Conservation (phyloP, 2,329 filamentous ascomycete species). For the Domatiomyces globalis region DNA sequence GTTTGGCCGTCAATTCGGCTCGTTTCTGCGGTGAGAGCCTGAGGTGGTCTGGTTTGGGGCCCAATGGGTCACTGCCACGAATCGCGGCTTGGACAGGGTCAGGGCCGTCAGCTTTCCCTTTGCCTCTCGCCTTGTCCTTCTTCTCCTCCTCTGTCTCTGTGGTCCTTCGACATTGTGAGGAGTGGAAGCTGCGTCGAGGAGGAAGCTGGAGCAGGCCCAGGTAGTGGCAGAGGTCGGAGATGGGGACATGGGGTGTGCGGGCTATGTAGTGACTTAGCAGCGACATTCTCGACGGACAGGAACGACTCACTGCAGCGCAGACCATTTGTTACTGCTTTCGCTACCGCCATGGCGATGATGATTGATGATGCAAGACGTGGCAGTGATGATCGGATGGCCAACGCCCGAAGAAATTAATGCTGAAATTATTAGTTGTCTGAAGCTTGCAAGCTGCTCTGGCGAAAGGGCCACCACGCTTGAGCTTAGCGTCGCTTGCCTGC, state of each 20-base stretch:
- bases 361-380: background rate
- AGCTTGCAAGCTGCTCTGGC: too few relatives aligned
- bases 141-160: too few relatives aligned
- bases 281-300: too few relatives aligned
- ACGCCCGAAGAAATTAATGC: too few relatives aligned
- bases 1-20: background rate
- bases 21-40: background rate
- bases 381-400: background rate
- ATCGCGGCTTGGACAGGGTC: background rate
- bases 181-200: background rate
- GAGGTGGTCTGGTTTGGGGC: background rate
- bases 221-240: background rate
- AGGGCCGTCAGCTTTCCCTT: background rate
- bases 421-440: too few relatives aligned
- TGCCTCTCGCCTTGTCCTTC: background rate
- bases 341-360: background rate
- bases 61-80: background rate
- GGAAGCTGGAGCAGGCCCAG: background rate
- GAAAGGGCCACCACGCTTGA: too few relatives aligned
- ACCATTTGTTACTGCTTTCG: background rate
- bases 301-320: background rate
- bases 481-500: too few relatives aligned
- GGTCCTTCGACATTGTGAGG: background rate
- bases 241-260: background rate
- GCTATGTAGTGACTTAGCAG: background rate